Evolutionary conservation across 768 basidiomycete genomes (phyloP).

Genomic region (Xerocomus spinulosus): DNA sequence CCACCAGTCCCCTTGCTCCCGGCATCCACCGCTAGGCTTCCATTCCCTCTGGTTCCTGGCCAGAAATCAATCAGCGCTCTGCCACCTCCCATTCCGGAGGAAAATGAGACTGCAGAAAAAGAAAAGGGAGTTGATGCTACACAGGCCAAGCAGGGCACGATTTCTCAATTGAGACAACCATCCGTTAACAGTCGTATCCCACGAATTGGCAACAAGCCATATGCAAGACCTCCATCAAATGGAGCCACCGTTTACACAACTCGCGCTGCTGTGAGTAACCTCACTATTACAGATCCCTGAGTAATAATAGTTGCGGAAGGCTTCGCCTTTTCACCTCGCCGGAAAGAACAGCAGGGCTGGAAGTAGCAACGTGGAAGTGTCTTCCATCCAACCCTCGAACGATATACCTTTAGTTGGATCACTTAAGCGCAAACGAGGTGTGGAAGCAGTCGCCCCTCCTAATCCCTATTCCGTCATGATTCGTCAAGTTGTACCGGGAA

Average conservation of each 20-base stretch:
- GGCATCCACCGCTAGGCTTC: conserved; percentile 17
- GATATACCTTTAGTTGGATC: conserved; percentile 10
- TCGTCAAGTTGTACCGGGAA: conserved; percentile 37
- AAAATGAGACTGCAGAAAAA: conserved; percentile 13
- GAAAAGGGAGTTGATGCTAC: conserved; percentile 11
- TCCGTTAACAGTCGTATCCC: conserved; percentile 54
- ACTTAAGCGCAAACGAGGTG: conserved; percentile 32
- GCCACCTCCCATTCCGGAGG: conserved; percentile 34
- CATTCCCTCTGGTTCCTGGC: conserved; percentile 25
- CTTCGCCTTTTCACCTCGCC: conserved; percentile 8
- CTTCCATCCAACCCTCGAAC: conserved; percentile 6
- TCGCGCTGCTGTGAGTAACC: conserved; percentile 18
- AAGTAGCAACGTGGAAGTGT: conserved; percentile 8
- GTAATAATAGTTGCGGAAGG: conserved; percentile 6
- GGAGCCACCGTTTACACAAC: neutral
- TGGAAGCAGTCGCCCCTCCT: conserved; percentile 16
- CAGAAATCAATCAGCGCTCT: conserved; percentile 18
- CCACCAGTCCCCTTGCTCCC: conserved; percentile 7
- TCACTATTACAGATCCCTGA: neutral
- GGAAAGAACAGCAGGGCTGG: conserved; percentile 7
- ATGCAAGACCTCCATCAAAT: conserved; percentile 37
- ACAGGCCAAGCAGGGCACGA: conserved; percentile 23
- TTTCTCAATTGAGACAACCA: conserved; percentile 47
- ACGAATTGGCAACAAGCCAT: conserved; percentile 55
- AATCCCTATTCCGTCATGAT: conserved; percentile 26